A percentile compares a stretch with the other conserved stretches of the same genome.
These are phyloP conservation scores for Calocybe indica DNA, from an alignment of 768 basidiomycete genomes.

Conservation along the genomic window DNA sequence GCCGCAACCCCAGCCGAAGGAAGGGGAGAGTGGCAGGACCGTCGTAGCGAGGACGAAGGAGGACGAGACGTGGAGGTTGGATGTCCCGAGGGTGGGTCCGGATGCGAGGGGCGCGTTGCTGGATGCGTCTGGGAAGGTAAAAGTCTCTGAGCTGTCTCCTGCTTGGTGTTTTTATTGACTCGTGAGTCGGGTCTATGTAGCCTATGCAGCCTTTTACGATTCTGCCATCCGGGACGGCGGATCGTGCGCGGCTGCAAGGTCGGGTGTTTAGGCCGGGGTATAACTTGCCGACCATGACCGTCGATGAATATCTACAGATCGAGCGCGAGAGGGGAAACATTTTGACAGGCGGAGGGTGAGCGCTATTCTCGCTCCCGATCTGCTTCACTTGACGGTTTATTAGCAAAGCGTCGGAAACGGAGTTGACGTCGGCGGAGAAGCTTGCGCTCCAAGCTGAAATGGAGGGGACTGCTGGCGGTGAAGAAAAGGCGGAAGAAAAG, in stretches of 20 bases:
- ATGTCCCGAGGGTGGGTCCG: conserved; percentile 42
- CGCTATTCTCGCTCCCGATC: background rate
- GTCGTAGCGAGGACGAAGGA: conserved; percentile 26
- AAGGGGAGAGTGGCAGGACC: conserved; percentile 17
- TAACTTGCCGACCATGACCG: conserved; percentile 88
- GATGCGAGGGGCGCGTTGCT: conserved; percentile 59
- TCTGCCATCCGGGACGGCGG: conserved; percentile 60
- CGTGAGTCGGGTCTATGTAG: conserved; percentile 34
- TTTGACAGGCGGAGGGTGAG: conserved; percentile 83
- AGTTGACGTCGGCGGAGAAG: conserved; percentile 72
- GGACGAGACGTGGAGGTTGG: conserved; percentile 69
- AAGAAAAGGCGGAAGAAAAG: conserved; percentile 68
- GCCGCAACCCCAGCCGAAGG: conserved; percentile 28
- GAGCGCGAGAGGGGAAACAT: conserved; percentile 83
- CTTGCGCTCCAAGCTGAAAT: conserved; percentile 75
- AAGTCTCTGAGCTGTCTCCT: conserved; percentile 2
- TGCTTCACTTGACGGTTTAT: conserved; percentile 5
- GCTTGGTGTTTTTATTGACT: background rate
- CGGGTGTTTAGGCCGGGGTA: conserved; percentile 84
- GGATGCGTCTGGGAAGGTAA: conserved; percentile 72
- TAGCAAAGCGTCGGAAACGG: conserved; percentile 62
- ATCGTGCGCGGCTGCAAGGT: conserved; percentile 67
- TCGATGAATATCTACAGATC: conserved; percentile 90
- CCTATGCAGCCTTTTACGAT: conserved; percentile 92
- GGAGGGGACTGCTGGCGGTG: conserved; percentile 70